Base-by-base conservation (phyloP, 129 eudicot species). In the Tanacetum coccineum region DNA sequence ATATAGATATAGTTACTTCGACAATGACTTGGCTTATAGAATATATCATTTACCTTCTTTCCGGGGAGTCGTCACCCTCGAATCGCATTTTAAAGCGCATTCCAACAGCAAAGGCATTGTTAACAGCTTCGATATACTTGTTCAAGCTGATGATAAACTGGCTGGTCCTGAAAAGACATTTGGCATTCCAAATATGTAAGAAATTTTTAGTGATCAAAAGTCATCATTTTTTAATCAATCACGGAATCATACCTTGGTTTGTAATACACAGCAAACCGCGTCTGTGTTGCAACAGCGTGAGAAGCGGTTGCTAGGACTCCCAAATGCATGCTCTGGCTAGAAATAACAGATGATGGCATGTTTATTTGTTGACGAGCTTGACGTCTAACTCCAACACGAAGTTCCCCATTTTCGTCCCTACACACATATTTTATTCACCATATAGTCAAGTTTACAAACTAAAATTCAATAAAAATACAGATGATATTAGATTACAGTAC, bases 301-400 rank as follows among this genome's bases (percentile, higher is more conserved):
- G 96, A 93, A 59, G 98, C 98, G 11, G 98, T 93, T 17, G 98
- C 98, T 53, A 93, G 95, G 59, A 92, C 96, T 57, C 98, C 98
- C 28, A 92, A 79, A 70, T 92, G 98, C 98, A 92, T 92, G 62
- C 98, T 93, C 59, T 93, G 98, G 64, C 96, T 93, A 10, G 98
- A 93, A 68, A 93, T 93, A 18, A 93, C 96, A 9, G 98, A 93
- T 6, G 98, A 82, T 2, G 98, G 98, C 85, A 88, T 82, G 28
- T 85, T 78, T 67, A 69, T 83, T 62, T 82, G 98, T 68, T 93
- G 96, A 51, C 83, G 83, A 50, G 87, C 81, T 70, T 70, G 81
- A 14, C 98, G 87, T 13, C 95, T 78, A 62, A 93, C 92, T 14
- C 98, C 98, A 70, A 88, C 98, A 4, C 96, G 95, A 19, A 93